Base-by-base conservation (phyloP, 2,329 filamentous ascomycete species). In the Beauveria medogensis region DNA sequence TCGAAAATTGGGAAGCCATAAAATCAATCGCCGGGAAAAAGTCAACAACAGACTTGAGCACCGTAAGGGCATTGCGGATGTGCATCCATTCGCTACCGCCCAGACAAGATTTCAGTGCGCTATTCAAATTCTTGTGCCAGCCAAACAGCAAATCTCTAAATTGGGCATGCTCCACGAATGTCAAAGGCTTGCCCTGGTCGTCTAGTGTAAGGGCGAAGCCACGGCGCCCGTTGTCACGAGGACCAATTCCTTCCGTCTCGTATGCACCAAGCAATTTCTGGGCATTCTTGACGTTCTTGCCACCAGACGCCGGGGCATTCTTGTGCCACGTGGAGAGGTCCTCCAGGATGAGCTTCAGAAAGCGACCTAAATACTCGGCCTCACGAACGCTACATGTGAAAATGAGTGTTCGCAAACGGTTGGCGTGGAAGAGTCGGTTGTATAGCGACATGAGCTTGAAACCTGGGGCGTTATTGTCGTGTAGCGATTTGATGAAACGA, bases 61-160 rank as follows among this genome's bases (percentile, higher is more conserved):
- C 82, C 62, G 89, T 94, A 66, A 97, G 95, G 50, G 92, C 91
- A 71, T 99, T 99, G 60, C 93, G 87, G 70, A 97, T 96, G 72
- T 97, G 92, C 89, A 97, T 97, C 83, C 94, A 99, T 74, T 97
- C 93, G 37, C 84, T 86, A 30, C 88, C 88, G 20, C 85, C 85
- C 52, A 99, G 80, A 71, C 93, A 97, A 43, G 83, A 82, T 71
- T 92, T 92, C 59, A 99, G 78, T 2, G 93, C 91, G 55, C 79
- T 83, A 67, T 89, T 89, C 48, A 99, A 77, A 64, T 89, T 86
- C 67, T 88, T 86, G 73, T 99, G 95, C 92, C 93, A 97, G 67
- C 90, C 89, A 78, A 89, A 94, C 37, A 97, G 79, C 57, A 95
- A 77, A 66, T 90, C 87, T 55, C 91, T 87, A 77, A 95, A 99